phyloP scores from a whole-genome alignment of 768 basidiomycete genomes.

The Lactarius evosmus region DNA sequence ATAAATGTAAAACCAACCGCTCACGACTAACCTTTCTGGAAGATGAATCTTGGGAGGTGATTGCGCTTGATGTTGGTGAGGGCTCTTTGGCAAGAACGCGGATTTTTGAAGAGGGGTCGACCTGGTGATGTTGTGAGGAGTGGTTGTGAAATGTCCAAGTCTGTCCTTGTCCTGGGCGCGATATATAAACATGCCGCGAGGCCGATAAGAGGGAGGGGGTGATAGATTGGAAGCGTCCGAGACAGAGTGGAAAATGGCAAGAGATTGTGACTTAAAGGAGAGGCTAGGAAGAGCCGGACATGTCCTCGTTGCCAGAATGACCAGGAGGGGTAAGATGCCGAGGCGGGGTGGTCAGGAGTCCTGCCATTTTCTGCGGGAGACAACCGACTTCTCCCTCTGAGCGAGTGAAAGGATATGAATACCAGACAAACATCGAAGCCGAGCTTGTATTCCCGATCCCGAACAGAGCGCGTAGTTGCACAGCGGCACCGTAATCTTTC shows the following conservation, averaged over 20 bases:
- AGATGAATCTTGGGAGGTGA: slow-evolving; percentile 31
- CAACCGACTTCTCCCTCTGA: slow-evolving; percentile 13
- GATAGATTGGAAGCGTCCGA: slow-evolving; percentile 15
- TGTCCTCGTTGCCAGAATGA: slow-evolving; percentile 3
- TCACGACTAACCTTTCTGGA: slow-evolving; percentile 32
- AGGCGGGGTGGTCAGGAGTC: slow-evolving; percentile 12
- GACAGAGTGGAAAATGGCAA: slow-evolving; percentile 13
- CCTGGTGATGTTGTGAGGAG: background rate
- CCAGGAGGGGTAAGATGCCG: slow-evolving; percentile 13
- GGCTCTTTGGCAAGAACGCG: background rate
- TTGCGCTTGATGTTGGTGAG: slow-evolving; percentile 9
- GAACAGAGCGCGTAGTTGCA: slow-evolving; percentile 2
- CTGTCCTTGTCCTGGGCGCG: slow-evolving; percentile 16
- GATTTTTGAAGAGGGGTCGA: slow-evolving; percentile 6
- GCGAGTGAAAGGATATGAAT: slow-evolving; percentile 14
- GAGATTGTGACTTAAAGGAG: slow-evolving; percentile 15
- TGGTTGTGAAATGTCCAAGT: slow-evolving; percentile 2
- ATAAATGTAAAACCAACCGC: slow-evolving; percentile 15
- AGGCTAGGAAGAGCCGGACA: background rate
- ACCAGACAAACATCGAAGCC: slow-evolving; percentile 20
- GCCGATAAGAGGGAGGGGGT: slow-evolving; percentile 11
- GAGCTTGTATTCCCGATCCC: slow-evolving; percentile 10
- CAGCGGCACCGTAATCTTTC: slow-evolving; percentile 16
- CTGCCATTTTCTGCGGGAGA: slow-evolving; percentile 22
- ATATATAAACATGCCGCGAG: slow-evolving; percentile 22